A percentile compares a stretch with the other conserved stretches of the same genome.
These are phyloP conservation scores for Porcisia deanei DNA, from an alignment of 208 protist species.

Conservation along the genomic window DNA sequence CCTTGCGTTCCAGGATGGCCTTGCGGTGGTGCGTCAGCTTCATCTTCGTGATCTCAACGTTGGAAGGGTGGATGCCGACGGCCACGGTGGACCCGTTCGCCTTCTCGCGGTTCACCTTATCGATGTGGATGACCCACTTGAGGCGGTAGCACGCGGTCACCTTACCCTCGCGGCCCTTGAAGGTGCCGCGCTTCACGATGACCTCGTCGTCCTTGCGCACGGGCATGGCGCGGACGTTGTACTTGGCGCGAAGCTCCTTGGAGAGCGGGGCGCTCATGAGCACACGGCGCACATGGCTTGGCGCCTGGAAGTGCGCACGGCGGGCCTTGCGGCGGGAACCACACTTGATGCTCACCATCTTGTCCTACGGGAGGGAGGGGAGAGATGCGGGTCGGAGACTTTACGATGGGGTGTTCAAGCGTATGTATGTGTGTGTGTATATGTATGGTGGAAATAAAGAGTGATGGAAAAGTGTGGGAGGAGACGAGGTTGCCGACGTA, in stretches of 20 bases:
- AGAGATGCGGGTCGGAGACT: constrained; percentile 11
- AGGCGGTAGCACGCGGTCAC: constrained; percentile 98
- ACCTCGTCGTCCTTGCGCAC: constrained; percentile 99
- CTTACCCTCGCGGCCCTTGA: constrained; percentile 97
- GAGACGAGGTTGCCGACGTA: background rate
- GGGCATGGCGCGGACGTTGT: constrained; percentile 98
- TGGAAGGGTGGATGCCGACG: constrained; percentile 98
- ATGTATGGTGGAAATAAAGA: background rate
- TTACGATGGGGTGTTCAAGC: background rate
- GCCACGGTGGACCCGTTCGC: constrained; percentile 92
- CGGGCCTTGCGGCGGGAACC: constrained; percentile 96
- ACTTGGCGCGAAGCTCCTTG: constrained; percentile 98
- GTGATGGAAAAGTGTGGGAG: constrained; percentile 4
- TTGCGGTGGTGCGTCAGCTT: constrained; percentile 99
- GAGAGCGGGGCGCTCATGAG: constrained; percentile 98
- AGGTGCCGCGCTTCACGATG: constrained; percentile 93
- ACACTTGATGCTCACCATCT: constrained; percentile 89
- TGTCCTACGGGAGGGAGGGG: background rate
- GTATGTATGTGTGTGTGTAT: background rate
- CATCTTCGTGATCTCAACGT: constrained; percentile 99
- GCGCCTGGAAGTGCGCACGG: constrained; percentile 99
- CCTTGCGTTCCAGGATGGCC: constrained; percentile 95
- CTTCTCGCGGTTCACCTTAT: constrained; percentile 98
- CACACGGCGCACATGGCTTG: constrained; percentile 95
- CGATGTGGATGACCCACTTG: constrained; percentile 99